Evolutionary conservation across 192 early-diverging fungal genomes (phyloP).

Genomic region (Linnemannia hyalina): DNA sequence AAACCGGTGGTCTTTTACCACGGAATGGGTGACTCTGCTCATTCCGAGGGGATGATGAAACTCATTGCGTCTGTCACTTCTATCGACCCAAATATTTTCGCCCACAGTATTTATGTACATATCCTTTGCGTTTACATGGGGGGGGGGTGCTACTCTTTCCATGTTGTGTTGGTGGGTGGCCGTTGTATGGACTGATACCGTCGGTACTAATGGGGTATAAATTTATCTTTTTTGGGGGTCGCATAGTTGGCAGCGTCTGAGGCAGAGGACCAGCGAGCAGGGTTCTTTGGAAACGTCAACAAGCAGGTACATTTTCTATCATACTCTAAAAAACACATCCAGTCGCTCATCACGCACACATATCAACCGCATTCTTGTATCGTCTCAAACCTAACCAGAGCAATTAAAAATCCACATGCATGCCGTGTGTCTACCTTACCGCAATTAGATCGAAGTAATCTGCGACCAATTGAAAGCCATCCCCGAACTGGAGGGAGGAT

Average conservation of each 20-base stretch:
- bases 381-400: background rate
- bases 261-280: conserved; percentile 80
- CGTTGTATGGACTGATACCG: background rate
- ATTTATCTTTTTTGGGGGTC: background rate
- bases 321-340: too few relatives aligned
- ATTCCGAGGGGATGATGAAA: conserved; percentile 74
- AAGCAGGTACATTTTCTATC: conserved; percentile 66
- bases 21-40: conserved; percentile 91
- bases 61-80: conserved; percentile 58
- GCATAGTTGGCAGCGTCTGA: conserved; percentile 58
- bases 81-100: conserved; percentile 74
- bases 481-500: conserved; percentile 75
- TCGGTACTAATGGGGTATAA: background rate
- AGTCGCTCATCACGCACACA: too few relatives aligned
- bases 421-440: background rate
- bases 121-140: background rate
- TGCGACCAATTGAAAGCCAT: conserved; percentile 76
- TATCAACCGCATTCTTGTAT: too few relatives aligned
- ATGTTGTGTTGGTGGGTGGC: background rate
- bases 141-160: background rate
- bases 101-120: conserved; percentile 79
- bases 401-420: background rate
- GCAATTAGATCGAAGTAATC: conserved; percentile 70
- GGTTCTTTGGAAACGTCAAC: conserved; percentile 91
- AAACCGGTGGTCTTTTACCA: conserved; percentile 85